Percentiles rank a stretch among this genome's conserved stretches.
Conservation (phyloP, 805 yeast genomes). For the Yamadazyma phyllophila region DNA sequence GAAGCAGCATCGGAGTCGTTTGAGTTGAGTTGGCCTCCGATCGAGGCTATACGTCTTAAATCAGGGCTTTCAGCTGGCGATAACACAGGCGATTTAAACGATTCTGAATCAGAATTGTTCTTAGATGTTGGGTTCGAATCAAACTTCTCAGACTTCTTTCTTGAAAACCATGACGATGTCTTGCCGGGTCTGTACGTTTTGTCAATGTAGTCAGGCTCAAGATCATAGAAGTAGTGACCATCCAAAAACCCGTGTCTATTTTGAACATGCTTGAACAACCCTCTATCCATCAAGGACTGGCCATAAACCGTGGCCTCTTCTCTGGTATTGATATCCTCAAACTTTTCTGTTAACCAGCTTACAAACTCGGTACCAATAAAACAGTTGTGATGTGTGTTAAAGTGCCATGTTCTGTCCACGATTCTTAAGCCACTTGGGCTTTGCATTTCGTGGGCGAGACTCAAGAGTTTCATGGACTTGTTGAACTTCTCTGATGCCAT, state of each 20-base stretch:
- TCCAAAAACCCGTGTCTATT: slow-evolving; percentile 80
- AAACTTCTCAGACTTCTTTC: slow-evolving; percentile 18
- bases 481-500: slow-evolving; percentile 41
- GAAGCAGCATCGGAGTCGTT: slow-evolving; percentile 24
- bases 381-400: slow-evolving; percentile 71
- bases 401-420: slow-evolving; percentile 87
- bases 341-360: slow-evolving; percentile 76
- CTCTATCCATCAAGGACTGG: slow-evolving; percentile 67
- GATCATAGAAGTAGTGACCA: slow-evolving; percentile 87
- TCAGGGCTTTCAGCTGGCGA: slow-evolving; percentile 19
- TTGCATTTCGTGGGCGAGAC: slow-evolving; percentile 65
- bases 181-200: slow-evolving; percentile 21
- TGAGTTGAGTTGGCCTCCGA: slow-evolving; percentile 13
- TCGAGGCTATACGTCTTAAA: slow-evolving; percentile 20
- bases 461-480: slow-evolving; percentile 47
- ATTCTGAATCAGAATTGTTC: slow-evolving; percentile 27
- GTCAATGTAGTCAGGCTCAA: slow-evolving; percentile 53
- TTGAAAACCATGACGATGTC: slow-evolving; percentile 30
- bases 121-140: slow-evolving; percentile 15
- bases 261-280: slow-evolving; percentile 78
- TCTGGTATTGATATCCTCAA: slow-evolving; percentile 73
- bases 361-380: slow-evolving; percentile 86
- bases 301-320: slow-evolving; percentile 86
- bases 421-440: slow-evolving; percentile 62
- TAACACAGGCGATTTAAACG: slow-evolving; percentile 25